phyloP scores from a whole-genome alignment of 2,329 filamentous ascomycete genomes.

The Paraphoma chrysanthemicola region DNA sequence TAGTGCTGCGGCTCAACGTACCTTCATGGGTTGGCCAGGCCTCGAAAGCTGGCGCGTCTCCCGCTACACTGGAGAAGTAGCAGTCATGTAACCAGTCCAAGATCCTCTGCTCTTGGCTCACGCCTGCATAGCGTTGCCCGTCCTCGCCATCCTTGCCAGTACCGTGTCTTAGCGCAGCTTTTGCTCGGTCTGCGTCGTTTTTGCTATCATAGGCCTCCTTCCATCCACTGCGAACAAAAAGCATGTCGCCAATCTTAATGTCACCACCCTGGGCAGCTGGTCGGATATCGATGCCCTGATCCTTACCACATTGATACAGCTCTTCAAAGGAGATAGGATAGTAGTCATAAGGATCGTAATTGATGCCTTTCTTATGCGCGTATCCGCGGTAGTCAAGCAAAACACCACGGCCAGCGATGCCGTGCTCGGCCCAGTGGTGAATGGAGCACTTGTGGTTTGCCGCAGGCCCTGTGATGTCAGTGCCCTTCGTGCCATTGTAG shows the following conservation, averaged over 20 bases:
- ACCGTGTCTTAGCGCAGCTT: slow-evolving; percentile 54
- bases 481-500: slow-evolving; percentile 40
- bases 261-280: slow-evolving; percentile 61
- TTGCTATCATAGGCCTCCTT: slow-evolving; percentile 64
- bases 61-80: slow-evolving; percentile 70
- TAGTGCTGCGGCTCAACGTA: slow-evolving; percentile 1
- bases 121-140: slow-evolving; percentile 55
- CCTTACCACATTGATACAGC: slow-evolving; percentile 64
- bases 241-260: slow-evolving; percentile 67
- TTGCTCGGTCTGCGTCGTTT: slow-evolving; percentile 40
- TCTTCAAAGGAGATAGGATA: slow-evolving; percentile 53
- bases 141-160: slow-evolving; percentile 45
- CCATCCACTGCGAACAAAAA: slow-evolving; percentile 70
- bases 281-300: slow-evolving; percentile 68
- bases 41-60: slow-evolving; percentile 70
- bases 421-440: slow-evolving; percentile 55
- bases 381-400: slow-evolving; percentile 54
- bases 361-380: slow-evolving; percentile 50
- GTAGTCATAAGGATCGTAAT: slow-evolving; percentile 52
- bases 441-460: slow-evolving; percentile 54
- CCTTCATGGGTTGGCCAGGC: slow-evolving; percentile 62
- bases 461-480: slow-evolving; percentile 48
- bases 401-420: slow-evolving; percentile 53
- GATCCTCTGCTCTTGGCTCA: slow-evolving; percentile 62
- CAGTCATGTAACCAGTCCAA: slow-evolving; percentile 73